Evolutionary conservation across 2,329 filamentous ascomycete genomes (phyloP).

Genomic region (Cladosporium sp.): DNA sequence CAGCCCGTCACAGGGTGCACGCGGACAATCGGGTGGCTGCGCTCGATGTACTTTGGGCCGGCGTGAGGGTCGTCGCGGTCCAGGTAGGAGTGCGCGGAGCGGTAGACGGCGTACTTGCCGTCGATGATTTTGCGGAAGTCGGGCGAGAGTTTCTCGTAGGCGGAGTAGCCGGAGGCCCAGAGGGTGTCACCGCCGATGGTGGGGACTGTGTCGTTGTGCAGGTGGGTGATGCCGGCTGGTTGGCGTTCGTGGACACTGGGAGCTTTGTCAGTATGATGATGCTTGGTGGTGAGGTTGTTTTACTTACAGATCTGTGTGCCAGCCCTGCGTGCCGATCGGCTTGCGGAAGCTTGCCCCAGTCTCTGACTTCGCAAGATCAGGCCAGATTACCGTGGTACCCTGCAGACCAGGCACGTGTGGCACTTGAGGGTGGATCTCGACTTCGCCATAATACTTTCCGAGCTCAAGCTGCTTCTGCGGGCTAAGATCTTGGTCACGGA

Average conservation of each 20-base stretch:
- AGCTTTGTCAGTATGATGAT: slow-evolving; percentile 39
- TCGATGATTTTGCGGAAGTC: slow-evolving; percentile 68
- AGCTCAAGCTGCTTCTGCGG: slow-evolving; percentile 62
- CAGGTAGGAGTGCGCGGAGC: slow-evolving; percentile 63
- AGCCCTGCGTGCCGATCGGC: slow-evolving; percentile 63
- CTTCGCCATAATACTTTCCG: slow-evolving; percentile 60
- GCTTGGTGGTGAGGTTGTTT: neutral
- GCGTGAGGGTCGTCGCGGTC: slow-evolving; percentile 58
- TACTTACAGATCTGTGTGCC: slow-evolving; percentile 48
- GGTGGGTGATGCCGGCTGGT: slow-evolving; percentile 52
- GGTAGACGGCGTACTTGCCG: slow-evolving; percentile 61
- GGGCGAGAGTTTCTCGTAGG: slow-evolving; percentile 69
- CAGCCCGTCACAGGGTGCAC: slow-evolving; percentile 70
- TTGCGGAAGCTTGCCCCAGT: slow-evolving; percentile 58
- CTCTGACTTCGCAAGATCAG: slow-evolving; percentile 62
- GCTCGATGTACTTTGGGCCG: slow-evolving; percentile 64
- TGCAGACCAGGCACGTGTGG: slow-evolving; percentile 64
- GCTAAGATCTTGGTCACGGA: slow-evolving; percentile 58
- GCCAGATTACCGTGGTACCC: slow-evolving; percentile 61
- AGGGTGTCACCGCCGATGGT: slow-evolving; percentile 65
- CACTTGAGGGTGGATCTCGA: slow-evolving; percentile 69
- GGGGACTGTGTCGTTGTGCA: slow-evolving; percentile 50
- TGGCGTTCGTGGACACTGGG: slow-evolving; percentile 60
- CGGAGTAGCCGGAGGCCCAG: slow-evolving; percentile 67
- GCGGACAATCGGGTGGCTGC: slow-evolving; percentile 64